phyloP scores from a whole-genome alignment of 2,329 filamentous ascomycete species.

The Lachnellula hyalina region DNA sequence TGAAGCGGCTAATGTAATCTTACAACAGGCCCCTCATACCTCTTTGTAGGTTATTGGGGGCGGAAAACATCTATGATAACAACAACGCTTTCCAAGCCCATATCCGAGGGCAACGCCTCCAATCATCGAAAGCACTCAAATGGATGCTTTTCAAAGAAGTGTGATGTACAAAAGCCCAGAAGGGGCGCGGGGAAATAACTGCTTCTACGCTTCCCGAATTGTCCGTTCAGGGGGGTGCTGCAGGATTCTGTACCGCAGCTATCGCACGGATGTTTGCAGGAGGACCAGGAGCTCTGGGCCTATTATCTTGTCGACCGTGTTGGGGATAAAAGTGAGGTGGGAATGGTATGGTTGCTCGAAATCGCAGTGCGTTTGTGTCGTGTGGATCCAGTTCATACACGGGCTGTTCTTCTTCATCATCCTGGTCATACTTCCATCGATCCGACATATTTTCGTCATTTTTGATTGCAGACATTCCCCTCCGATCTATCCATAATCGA shows the following conservation, averaged over 20 bases:
- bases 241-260: slow-evolving; percentile 14
- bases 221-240: slow-evolving; percentile 19
- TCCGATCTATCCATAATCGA: slow-evolving; percentile 82
- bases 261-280: slow-evolving; percentile 21
- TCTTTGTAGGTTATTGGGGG: slow-evolving; percentile 7
- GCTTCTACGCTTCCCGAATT: slow-evolving; percentile 1
- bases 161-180: slow-evolving; percentile 22
- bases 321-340: slow-evolving; percentile 25
- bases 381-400: slow-evolving; percentile 72
- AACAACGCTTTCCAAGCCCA: slow-evolving; percentile 26
- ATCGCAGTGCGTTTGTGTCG: slow-evolving; percentile 54
- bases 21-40: slow-evolving; percentile 26
- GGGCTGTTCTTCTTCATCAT: slow-evolving; percentile 72
- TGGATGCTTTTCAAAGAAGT: slow-evolving; percentile 21
- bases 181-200: slow-evolving; percentile 3
- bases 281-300: slow-evolving; percentile 13
- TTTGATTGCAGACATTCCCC: slow-evolving; percentile 52
- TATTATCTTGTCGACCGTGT: slow-evolving; percentile 21
- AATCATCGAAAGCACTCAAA: slow-evolving; percentile 16
- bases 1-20: slow-evolving; percentile 20
- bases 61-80: slow-evolving; percentile 18
- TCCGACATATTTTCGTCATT: slow-evolving; percentile 49
- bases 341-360: slow-evolving; percentile 43
- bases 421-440: slow-evolving; percentile 81
- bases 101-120: slow-evolving; percentile 28